Evolutionary conservation across 176 grass and related monocot species (phyloP).

Genomic region (Themeda triandra): DNA sequence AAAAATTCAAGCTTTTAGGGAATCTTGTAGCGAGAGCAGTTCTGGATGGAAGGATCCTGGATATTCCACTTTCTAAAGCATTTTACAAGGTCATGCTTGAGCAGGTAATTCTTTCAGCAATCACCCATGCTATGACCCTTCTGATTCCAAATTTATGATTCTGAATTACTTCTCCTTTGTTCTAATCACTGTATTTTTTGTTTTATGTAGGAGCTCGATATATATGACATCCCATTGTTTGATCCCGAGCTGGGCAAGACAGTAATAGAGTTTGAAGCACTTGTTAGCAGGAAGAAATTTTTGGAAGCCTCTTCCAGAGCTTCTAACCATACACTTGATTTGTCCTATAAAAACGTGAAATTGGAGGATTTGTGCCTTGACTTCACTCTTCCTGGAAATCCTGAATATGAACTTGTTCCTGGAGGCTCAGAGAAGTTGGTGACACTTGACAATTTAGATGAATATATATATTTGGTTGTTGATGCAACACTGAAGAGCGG

Average conservation of each 20-base stretch:
- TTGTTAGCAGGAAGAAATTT: conserved; percentile 59
- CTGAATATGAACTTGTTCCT: conserved; percentile 50
- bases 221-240: conserved; percentile 78
- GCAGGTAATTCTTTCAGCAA: conserved; percentile 49
- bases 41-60: conserved; percentile 72
- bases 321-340: neutral
- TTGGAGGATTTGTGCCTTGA: conserved; percentile 67
- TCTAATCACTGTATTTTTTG: conserved; percentile 28
- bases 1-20: conserved; percentile 73
- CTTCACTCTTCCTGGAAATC: conserved; percentile 71
- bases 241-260: conserved; percentile 65
- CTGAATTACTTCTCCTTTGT: neutral
- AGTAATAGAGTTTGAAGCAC: conserved; percentile 65
- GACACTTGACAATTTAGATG: conserved; percentile 47
- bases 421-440: conserved; percentile 47
- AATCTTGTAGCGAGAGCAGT: conserved; percentile 70
- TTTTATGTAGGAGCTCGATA: conserved; percentile 62
- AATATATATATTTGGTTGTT: conserved; percentile 54
- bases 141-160: conserved; percentile 9
- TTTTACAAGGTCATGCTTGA: conserved; percentile 82
- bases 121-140: conserved; percentile 2
- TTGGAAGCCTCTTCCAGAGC: conserved; percentile 32
- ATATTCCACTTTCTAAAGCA: conserved; percentile 74
- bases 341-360: conserved; percentile 46
- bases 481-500: conserved; percentile 54